Percentiles rank a stretch among this genome's conserved stretches.
Evolutionary conservation across 352 stramenopile species (phyloP).

Genomic region (Phytophthora litchii): DNA sequence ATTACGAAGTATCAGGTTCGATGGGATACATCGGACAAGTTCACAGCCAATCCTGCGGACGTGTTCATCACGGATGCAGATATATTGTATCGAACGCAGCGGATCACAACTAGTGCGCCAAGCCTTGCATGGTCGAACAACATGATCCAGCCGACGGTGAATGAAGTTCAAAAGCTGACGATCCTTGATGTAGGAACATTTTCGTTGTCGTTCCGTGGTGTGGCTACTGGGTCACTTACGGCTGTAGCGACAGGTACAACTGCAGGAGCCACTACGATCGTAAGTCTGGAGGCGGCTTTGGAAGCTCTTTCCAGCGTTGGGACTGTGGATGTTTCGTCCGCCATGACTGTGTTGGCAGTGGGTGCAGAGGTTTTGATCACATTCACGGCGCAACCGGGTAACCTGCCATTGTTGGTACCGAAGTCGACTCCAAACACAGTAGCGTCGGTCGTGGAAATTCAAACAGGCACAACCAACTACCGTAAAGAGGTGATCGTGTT

Average conservation of each 20-base stretch:
- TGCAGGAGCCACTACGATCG: constrained; percentile 41
- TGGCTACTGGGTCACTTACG: constrained; percentile 30
- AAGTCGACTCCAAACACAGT: constrained; percentile 2
- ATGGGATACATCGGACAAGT: constrained; percentile 67
- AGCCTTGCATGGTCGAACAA: constrained; percentile 64
- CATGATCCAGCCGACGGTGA: constrained; percentile 27
- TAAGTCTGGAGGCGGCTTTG: constrained; percentile 39
- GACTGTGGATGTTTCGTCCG: constrained; percentile 46
- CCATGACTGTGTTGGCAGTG: constrained; percentile 27
- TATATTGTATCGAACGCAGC: constrained; percentile 57
- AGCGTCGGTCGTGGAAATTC: constrained; percentile 36
- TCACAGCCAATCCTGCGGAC: constrained; percentile 54
- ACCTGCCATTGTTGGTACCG: constrained; percentile 44
- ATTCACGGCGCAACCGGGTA: constrained; percentile 58
- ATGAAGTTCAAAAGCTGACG: constrained; percentile 56
- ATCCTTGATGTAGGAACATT: constrained; percentile 46
- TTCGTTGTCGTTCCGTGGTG: constrained; percentile 59
- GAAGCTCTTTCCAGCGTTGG: constrained; percentile 51
- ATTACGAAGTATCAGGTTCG: constrained; percentile 70
- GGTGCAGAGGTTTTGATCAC: constrained; percentile 47
- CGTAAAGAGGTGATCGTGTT: constrained; percentile 74
- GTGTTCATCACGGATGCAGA: constrained; percentile 57
- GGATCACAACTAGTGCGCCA: constrained; percentile 51
- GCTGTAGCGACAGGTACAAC: constrained; percentile 3
- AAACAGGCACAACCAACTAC: constrained; percentile 56